These are phyloP conservation scores for Marasmius sp. DNA, from an alignment of 1,284 basidiomycete species.

Conservation along the genomic window DNA sequence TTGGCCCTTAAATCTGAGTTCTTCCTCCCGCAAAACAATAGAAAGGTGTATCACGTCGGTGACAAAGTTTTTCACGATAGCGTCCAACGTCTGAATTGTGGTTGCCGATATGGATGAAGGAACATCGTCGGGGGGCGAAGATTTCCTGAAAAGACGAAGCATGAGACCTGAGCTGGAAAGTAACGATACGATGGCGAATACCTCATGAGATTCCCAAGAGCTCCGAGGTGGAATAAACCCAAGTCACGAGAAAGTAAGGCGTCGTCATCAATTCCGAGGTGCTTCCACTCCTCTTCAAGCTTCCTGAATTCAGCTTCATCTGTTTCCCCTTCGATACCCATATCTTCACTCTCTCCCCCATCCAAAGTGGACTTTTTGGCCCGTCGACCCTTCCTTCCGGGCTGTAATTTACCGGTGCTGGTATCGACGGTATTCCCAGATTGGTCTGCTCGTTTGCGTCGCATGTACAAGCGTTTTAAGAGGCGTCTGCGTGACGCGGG, in stretches of 20 bases:
- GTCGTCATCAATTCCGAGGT: slow-evolving; percentile 42
- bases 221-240: slow-evolving; percentile 49
- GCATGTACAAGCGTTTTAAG: slow-evolving; percentile 69
- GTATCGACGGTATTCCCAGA: slow-evolving; percentile 34
- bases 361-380: slow-evolving; percentile 13
- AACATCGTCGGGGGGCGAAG: slow-evolving; percentile 11
- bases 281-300: slow-evolving; percentile 38
- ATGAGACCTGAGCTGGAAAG: neutral
- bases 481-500: slow-evolving; percentile 55
- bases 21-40: slow-evolving; percentile 56
- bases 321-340: slow-evolving; percentile 24
- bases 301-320: slow-evolving; percentile 38
- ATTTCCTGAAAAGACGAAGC: too few species aligned
- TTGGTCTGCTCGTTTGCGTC: slow-evolving; percentile 59
- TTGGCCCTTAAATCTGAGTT: slow-evolving; percentile 50
- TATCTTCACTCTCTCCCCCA: slow-evolving; percentile 12
- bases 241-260: slow-evolving; percentile 42
- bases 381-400: slow-evolving; percentile 41
- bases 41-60: slow-evolving; percentile 48
- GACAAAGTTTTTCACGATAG: slow-evolving; percentile 48
- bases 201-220: slow-evolving; percentile 35
- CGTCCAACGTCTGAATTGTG: slow-evolving; percentile 38
- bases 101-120: slow-evolving; percentile 30
- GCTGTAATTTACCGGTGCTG: slow-evolving; percentile 38
- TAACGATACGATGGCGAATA: slow-evolving; percentile 16